phyloP scores from a whole-genome alignment of 805 yeast species.

The Candida patagonica region DNA sequence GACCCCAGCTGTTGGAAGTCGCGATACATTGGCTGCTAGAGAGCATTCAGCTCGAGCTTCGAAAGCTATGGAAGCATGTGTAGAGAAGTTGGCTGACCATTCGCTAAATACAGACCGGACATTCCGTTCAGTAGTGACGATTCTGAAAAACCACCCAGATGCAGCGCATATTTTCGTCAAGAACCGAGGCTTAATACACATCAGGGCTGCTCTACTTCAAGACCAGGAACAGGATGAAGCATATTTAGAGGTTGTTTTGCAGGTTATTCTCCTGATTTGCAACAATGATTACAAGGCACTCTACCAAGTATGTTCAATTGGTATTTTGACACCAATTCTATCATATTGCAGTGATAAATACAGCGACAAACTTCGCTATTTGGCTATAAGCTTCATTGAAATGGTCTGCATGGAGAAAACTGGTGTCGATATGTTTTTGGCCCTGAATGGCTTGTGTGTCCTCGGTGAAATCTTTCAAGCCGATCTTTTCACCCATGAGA shows the following conservation, averaged over 20 bases:
- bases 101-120: too few relatives aligned
- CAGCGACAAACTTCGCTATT: neutral
- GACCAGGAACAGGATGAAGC: neutral
- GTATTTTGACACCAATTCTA: neutral
- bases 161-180: conserved; percentile 12
- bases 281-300: conserved; percentile 1
- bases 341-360: neutral
- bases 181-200: conserved; percentile 18
- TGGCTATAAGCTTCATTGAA: neutral
- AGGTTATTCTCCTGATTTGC: neutral
- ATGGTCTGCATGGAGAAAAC: conserved; percentile 1
- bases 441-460: neutral
- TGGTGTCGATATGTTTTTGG: conserved; percentile 2
- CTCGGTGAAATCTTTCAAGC: neutral
- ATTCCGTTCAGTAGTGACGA: too few relatives aligned
- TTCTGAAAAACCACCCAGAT: conserved; percentile 12
- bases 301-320: conserved; percentile 1
- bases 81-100: too few relatives aligned
- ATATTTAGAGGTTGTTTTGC: neutral
- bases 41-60: neutral
- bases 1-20: too few relatives aligned
- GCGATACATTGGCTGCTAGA: too few relatives aligned
- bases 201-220: conserved; percentile 15
- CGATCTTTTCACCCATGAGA: neutral
- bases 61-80: neutral